These are phyloP conservation scores for Sporothrix inflata DNA, from an alignment of 2,329 filamentous ascomycete species.

Conservation along the genomic window DNA sequence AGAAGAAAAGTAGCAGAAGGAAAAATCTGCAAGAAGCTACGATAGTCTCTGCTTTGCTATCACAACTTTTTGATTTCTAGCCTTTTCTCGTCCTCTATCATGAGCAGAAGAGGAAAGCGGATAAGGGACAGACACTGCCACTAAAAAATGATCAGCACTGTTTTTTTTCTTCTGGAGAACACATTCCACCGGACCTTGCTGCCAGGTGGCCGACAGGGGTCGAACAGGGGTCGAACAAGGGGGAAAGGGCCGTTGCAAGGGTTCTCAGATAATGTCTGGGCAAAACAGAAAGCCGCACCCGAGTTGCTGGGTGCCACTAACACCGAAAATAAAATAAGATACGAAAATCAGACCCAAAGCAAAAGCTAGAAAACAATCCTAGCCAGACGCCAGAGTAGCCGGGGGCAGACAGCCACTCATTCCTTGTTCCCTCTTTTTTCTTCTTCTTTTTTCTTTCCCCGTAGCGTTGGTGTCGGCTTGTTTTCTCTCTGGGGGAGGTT, in stretches of 20 bases:
- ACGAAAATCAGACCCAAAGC: not conserved
- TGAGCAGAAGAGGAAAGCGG: not conserved
- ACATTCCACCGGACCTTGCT: not conserved
- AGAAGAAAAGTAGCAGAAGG: not conserved
- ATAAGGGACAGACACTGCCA: not conserved
- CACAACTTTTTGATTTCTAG: no score
- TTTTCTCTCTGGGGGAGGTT: not conserved
- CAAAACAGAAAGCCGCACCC: slow-evolving; percentile 4
- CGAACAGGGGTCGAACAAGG: not conserved
- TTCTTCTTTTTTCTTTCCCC: not conserved
- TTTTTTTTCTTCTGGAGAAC: not conserved
- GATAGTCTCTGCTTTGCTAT: not conserved
- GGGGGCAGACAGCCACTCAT: not conserved
- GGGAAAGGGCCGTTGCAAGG: not conserved
- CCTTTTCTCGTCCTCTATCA: not conserved
- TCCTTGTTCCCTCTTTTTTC: not conserved
- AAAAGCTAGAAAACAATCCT: not conserved
- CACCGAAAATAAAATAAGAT: not conserved
- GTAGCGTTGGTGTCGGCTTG: not conserved
- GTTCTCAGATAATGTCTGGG: not conserved
- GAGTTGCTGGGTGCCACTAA: slow-evolving; percentile 13
- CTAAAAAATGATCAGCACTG: slow-evolving; percentile 2
- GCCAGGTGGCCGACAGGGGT: slow-evolving; percentile 19
- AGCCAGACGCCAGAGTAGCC: not conserved
- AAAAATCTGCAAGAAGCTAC: not conserved